Conservation (phyloP, 345 rosid species). For the Excoecaria cochinchinensis region DNA sequence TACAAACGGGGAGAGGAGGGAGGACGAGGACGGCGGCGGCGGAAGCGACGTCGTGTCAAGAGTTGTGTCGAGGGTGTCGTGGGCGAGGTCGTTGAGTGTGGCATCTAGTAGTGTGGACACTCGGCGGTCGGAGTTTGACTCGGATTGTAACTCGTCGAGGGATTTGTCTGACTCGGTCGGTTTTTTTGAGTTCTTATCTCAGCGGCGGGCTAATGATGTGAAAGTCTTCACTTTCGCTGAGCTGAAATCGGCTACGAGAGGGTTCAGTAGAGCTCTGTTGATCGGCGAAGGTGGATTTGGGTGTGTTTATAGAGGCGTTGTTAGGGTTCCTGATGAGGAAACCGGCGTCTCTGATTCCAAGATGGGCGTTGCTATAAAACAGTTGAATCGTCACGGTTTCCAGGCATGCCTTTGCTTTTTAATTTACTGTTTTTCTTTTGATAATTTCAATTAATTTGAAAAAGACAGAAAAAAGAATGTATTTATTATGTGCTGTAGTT, state of each 20-base stretch:
- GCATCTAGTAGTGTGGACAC: constrained; percentile 73
- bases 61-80: constrained; percentile 60
- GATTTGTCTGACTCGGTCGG: constrained; percentile 57
- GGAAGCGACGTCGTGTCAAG: constrained; percentile 45
- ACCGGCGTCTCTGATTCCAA: constrained; percentile 39
- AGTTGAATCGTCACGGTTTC: constrained; percentile 89
- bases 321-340: constrained; percentile 39
- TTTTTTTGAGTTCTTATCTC: constrained; percentile 52
- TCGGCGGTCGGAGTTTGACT: constrained; percentile 85
- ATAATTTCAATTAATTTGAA: constrained; percentile 1
- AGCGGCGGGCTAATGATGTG: constrained; percentile 76
- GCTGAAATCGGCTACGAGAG: constrained; percentile 77
- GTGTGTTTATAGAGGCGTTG: constrained; percentile 75
- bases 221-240: constrained; percentile 67
- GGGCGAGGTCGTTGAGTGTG: constrained; percentile 91
- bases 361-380: constrained; percentile 78
- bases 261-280: constrained; percentile 68
- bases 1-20: constrained; percentile 60
- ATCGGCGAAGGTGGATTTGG: constrained; percentile 98
- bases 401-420: constrained; percentile 63
- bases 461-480: not conserved
- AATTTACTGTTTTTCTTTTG: no score
- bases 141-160: constrained; percentile 51
- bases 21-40: constrained; percentile 31
- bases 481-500: not conserved